Conservation (phyloP, 1,284 basidiomycete genomes). For the Cutaneotrichosporon sp. region DNA sequence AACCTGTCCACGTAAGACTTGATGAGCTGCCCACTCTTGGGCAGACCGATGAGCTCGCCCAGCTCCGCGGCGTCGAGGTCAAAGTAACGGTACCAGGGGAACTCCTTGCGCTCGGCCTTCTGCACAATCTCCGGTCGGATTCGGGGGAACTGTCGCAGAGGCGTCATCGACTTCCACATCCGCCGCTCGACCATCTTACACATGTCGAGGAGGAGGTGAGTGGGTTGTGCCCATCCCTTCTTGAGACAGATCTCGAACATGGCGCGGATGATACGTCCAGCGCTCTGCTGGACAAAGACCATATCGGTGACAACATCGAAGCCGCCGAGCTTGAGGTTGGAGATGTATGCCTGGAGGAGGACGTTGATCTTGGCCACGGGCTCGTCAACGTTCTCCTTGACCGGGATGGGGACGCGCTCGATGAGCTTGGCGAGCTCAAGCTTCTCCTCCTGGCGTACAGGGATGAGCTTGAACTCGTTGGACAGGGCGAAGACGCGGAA, state of each 20-base stretch:
- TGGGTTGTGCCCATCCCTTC: constrained; percentile 94
- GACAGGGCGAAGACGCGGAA: constrained; percentile 95
- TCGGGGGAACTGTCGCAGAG: constrained; percentile 84
- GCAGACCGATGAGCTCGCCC: constrained; percentile 90
- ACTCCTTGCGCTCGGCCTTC: constrained; percentile 96
- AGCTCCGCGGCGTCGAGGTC: constrained; percentile 82
- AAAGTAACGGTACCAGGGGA: constrained; percentile 96
- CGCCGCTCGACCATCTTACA: constrained; percentile 96
- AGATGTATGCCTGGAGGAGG: constrained; percentile 90
- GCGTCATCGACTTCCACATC: constrained; percentile 98
- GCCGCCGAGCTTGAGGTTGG: constrained; percentile 87
- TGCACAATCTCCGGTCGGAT: constrained; percentile 67
- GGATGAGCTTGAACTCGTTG: constrained; percentile 94
- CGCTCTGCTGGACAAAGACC: constrained; percentile 92
- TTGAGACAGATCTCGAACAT: constrained; percentile 98
- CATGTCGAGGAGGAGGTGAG: constrained; percentile 82
- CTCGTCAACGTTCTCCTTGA: constrained; percentile 95
- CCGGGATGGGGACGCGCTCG: constrained; percentile 93
- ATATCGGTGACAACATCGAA: constrained; percentile 97
- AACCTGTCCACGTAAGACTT: constrained; percentile 95
- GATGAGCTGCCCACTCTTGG: constrained; percentile 83
- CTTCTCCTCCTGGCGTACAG: constrained; percentile 77
- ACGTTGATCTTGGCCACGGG: constrained; percentile 97
- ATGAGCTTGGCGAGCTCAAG: constrained; percentile 87
- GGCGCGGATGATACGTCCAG: constrained; percentile 88